Conservation (phyloP, 2,329 filamentous ascomycete species). For the Xylaria multiplex region DNA sequence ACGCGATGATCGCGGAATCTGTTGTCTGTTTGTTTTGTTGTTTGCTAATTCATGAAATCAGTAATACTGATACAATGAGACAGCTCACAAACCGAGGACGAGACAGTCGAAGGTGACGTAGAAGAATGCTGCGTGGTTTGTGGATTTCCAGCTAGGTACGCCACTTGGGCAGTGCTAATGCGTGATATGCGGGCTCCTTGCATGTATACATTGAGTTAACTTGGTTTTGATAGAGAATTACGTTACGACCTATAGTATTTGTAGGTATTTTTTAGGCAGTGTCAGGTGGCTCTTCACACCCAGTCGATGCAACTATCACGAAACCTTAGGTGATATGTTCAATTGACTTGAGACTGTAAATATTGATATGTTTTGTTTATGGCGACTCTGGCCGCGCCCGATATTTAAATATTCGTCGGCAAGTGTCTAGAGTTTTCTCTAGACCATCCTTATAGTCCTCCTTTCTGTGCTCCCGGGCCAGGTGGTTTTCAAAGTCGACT, state of each 20-base stretch:
- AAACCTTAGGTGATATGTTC: no score
- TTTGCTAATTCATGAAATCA: no score
- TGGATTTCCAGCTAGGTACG: slow-evolving; percentile 8
- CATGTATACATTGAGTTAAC: no score
- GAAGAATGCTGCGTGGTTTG: neutral
- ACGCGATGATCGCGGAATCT: neutral
- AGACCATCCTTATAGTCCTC: slow-evolving; percentile 6
- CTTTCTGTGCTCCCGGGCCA: slow-evolving; percentile 13
- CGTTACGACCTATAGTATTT: no score
- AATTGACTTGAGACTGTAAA: neutral
- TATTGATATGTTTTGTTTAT: neutral
- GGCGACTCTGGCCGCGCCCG: neutral
- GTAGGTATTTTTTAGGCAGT: no score
- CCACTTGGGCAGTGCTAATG: neutral
- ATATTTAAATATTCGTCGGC: slow-evolving; percentile 5
- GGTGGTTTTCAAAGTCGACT: slow-evolving; percentile 24
- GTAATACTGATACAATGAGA: no score
- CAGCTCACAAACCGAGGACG: no score
- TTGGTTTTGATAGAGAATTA: no score
- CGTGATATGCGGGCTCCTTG: neutral
- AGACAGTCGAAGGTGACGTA: neutral
- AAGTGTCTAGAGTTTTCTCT: neutral
- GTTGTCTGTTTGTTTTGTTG: no score
- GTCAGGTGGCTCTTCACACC: no score
- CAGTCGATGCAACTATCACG: no score